These are phyloP conservation scores for grape (Vitis vinifera) DNA, from an alignment of 164 flowering plant species.

Conservation along the genomic window ASM3070453v1 NC_081822.1:4385001-4385500, in stretches of 20 bases:
- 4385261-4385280: background rate
- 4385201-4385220: background rate
- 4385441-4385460: constrained; percentile 3
- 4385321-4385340: background rate
- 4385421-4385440: constrained; percentile 1
- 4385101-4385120: background rate
- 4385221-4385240: background rate
- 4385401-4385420: constrained; percentile 7
- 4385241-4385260: background rate
- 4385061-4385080: background rate
- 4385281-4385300: background rate
- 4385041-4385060: background rate
- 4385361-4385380: background rate
- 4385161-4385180: no score
- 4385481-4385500: no score
- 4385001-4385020: no score
- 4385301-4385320: constrained; percentile 20
- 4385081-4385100: background rate
- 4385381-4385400: constrained; percentile 26
- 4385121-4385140: no score
- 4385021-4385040: background rate
- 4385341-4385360: background rate
- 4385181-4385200: no score
- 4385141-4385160: no score
- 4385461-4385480: background rate